Base-by-base conservation (phyloP, 2,329 filamentous ascomycete species). In the Alternaria tenuissima region DNA sequence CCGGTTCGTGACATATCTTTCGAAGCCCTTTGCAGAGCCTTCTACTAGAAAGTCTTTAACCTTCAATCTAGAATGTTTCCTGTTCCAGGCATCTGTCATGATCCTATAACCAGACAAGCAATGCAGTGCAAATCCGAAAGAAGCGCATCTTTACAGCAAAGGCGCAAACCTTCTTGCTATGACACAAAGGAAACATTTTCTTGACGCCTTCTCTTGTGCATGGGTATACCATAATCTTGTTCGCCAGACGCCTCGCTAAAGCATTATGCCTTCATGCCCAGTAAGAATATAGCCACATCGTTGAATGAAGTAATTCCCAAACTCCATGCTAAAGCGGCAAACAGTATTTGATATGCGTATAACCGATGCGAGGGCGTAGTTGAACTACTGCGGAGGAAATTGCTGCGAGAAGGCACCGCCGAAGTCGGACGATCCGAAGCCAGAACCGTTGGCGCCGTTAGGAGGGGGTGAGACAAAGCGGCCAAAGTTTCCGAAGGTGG, bases 201-300 rank as follows among this genome's bases (percentile, higher is more conserved):
- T 26, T 30, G 55, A 53, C 42, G 22, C 59, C 55, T 48, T 32
- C 28, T 57, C 49, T 38, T 57, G 36, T 38, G 49, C 54, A 52
- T 53, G 36, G 54, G 48, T 59, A 59, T 56, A 52, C 44, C 56
- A 43, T 59, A 43, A 38, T 49, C n/a, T 20, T 47, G 34, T 54
- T 54, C 60, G 52, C 62, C 59, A 57, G 60, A 64, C 62, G 62
- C 62, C 62, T 51, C 51, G 62, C 62, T 63, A 63, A 64, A 52
- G 46, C 16, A 55, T 22, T 46, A 32, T 52, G 41, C 43, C 18
- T 54, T 42, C 47, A 52, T 55, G 24, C 51, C 58, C 42, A 52
- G 46, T 55, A 55, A 46, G 34, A 28, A 43, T 24, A 36, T 53
- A 41, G 30, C 16, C 44, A 39, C n/a, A 30, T 41, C 36, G 41